These are phyloP conservation scores for Scenedesmus sp. DNA, from an alignment of 163 green algal species.

Conservation along the genomic window DNA sequence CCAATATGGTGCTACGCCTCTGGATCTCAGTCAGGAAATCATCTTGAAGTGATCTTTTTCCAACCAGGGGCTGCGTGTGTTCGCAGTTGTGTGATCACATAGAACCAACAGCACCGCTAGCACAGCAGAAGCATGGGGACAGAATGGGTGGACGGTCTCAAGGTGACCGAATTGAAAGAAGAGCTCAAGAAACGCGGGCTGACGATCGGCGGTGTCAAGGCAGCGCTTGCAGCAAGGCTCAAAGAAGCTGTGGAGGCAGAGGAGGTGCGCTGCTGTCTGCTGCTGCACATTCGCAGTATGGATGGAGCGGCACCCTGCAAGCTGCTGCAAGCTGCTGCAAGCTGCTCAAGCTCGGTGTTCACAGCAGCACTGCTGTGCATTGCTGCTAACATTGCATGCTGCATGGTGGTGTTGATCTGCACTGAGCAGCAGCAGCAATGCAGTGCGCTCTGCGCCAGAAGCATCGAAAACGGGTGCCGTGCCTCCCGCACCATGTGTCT, in stretches of 20 bases:
- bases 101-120: not conserved
- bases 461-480: not conserved
- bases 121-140: slow-evolving; percentile 15
- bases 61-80: not conserved
- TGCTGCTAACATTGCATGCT: not conserved
- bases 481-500: not conserved
- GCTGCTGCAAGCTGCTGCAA: not conserved
- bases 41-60: not conserved
- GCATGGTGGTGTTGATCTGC: not conserved
- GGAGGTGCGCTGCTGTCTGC: slow-evolving; percentile 18
- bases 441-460: not conserved
- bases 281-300: not conserved
- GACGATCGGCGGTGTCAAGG: slow-evolving; percentile 57
- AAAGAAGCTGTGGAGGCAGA: slow-evolving; percentile 50
- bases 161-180: slow-evolving; percentile 68
- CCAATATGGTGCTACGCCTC: not conserved
- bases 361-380: not conserved
- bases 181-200: slow-evolving; percentile 64
- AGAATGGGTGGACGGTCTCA: slow-evolving; percentile 57
- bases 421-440: not conserved
- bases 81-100: not conserved
- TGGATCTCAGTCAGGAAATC: not conserved
- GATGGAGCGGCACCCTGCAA: not conserved
- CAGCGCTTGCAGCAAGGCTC: slow-evolving; percentile 59
- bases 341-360: not conserved